Base-by-base conservation (phyloP, 352 stramenopile species). In the Phytophthora quininea region DNA sequence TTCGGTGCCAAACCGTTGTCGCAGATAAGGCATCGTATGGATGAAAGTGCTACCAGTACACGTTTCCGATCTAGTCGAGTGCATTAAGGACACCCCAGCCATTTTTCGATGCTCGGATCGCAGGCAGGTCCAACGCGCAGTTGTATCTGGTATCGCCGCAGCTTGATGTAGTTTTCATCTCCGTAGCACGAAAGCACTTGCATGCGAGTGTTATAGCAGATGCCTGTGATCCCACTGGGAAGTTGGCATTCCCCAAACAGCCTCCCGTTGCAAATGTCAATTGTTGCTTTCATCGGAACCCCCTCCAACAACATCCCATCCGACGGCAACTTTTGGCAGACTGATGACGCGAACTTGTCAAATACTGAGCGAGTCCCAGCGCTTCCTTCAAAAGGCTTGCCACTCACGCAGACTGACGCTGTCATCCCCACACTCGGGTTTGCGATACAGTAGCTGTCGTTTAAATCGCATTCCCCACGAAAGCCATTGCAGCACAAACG, bases 401-500 rank as follows among this genome's bases (percentile, higher is more conserved):
- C 49, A 11, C 29, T 42, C 19, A 73, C 35, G 27, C 65, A 73
- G n/a, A 29, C 35, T 35, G 54, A 59, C n/a, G 53, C 40, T 27
- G 59, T 38, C 8, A 73, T 61, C 31, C 46, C 31, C 2, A 62
- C 29, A n/a, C 2, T 24, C 11, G 48, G 11, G 31, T 61, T 69
- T 24, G 49, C 35, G 0, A 37, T 27, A 14, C 65, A 73, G 33
- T 62, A 73, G 19, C 19, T 58, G 42, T 73, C 65, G 5, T 4
- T 69, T 35, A 64, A n/a, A 38, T 73, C 37, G 37, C 65, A 73
- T 1, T 14, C 5, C 15, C 65, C 65, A 19, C 49, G 59, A 27
- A 73, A 73, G 19, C 65, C 59, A n/a, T 73, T 73, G 48, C 60
- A 69, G 30, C 65, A 73, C 9, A 69, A 15, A 12, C 58, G 59